A percentile compares a stretch with the other conserved stretches of the same genome.
Conservation (phyloP, 495 filamentous ascomycete species). For the Hyaloscypha variabilis region DNA sequence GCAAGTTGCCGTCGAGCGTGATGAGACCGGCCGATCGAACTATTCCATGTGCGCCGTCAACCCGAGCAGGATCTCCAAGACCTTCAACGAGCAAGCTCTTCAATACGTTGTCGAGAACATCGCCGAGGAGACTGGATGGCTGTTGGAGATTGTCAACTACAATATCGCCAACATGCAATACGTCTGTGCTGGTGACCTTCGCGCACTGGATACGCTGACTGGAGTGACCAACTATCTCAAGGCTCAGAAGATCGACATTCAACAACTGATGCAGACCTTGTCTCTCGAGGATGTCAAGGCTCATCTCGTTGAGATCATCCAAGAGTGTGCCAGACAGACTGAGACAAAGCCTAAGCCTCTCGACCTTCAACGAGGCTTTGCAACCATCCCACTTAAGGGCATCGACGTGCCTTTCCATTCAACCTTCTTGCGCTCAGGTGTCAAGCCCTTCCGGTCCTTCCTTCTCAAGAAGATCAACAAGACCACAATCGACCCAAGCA, state of each 20-base stretch:
- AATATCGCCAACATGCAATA: constrained; percentile 99
- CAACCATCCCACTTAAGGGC: constrained; percentile 93
- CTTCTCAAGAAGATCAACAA: constrained; percentile 99
- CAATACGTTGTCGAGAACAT: constrained; percentile 95
- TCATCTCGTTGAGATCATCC: constrained; percentile 84
- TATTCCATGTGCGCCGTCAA: constrained; percentile 99
- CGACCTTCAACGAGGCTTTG: constrained; percentile 89
- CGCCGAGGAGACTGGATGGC: constrained; percentile 88
- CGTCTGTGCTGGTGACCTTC: constrained; percentile 94
- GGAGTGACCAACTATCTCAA: constrained; percentile 90
- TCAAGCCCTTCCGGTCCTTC: constrained; percentile 97
- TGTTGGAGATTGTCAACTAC: constrained; percentile 98
- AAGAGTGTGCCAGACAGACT: constrained; percentile 80
- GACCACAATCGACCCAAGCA: constrained; percentile 94
- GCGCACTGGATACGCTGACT: constrained; percentile 91
- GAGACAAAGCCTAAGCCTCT: constrained; percentile 85
- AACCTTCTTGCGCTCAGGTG: constrained; percentile 94
- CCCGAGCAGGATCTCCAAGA: constrained; percentile 94
- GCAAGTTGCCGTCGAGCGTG: constrained; percentile 98
- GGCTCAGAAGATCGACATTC: constrained; percentile 93
- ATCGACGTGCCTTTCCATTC: constrained; percentile 99
- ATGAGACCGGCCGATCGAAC: constrained; percentile 88
- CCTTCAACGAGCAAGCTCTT: constrained; percentile 94
- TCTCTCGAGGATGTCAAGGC: constrained; percentile 75
- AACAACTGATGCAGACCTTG: constrained; percentile 82